Evolutionary conservation across 2,329 filamentous ascomycete species (phyloP).

Genomic region (Orbilia ellipsospora): DNA sequence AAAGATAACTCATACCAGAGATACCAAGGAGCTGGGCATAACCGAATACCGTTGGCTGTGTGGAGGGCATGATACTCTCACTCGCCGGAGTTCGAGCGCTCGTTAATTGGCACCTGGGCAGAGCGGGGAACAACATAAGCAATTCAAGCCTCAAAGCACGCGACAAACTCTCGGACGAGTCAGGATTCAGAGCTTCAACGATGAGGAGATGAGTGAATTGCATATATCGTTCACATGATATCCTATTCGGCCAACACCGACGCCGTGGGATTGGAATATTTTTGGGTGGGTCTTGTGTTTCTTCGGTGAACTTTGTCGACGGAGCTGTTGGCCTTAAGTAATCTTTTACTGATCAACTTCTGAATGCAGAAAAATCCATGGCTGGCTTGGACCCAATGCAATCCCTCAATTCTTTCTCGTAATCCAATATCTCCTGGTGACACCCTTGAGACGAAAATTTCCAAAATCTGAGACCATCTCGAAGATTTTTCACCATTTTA

Average conservation of each 20-base stretch:
- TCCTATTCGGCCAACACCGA: slow-evolving; percentile 46
- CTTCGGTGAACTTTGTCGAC: not conserved
- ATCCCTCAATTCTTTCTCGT: slow-evolving; percentile 12
- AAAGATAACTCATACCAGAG: too few relatives aligned
- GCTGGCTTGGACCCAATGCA: not conserved
- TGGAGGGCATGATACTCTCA: too few relatives aligned
- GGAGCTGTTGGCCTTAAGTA: not conserved
- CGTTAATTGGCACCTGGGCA: not conserved
- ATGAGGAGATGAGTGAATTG: slow-evolving; percentile 2
- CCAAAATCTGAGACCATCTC: slow-evolving; percentile 23
- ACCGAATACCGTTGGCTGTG: too few relatives aligned
- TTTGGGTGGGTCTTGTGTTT: not conserved
- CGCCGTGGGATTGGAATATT: slow-evolving; percentile 4
- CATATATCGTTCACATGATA: slow-evolving; percentile 39
- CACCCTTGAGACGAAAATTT: slow-evolving; percentile 1
- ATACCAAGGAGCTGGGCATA: too few relatives aligned
- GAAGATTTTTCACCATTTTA: slow-evolving; percentile 42
- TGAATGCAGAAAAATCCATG: too few relatives aligned
- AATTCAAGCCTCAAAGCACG: slow-evolving; percentile 55
- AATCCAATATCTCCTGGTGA: not conserved
- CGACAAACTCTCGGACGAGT: slow-evolving; percentile 15
- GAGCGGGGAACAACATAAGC: slow-evolving; percentile 7
- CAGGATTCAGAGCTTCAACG: slow-evolving; percentile 20
- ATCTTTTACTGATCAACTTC: not conserved
- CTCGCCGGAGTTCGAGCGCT: too few relatives aligned